These are phyloP conservation scores for Pyrenula aspistea DNA, from an alignment of 495 filamentous ascomycete species.

Conservation along the genomic window DNA sequence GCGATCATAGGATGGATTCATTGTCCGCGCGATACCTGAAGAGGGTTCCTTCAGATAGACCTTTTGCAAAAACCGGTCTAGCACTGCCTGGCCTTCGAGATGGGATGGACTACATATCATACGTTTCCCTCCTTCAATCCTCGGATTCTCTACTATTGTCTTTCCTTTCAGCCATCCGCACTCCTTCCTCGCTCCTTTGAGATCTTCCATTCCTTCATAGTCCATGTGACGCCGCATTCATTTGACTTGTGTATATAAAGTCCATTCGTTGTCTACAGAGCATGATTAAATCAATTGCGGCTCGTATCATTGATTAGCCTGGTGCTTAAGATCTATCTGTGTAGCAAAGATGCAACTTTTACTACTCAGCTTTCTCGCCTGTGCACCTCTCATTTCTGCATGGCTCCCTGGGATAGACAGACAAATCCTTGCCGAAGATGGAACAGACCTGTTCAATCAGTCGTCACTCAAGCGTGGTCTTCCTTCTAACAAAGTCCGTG, in stretches of 20 bases:
- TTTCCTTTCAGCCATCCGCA: background rate
- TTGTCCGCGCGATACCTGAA: background rate
- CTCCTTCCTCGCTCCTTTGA: background rate
- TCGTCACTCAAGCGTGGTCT: slow-evolving; percentile 6
- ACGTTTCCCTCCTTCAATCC: background rate
- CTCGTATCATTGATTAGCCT: background rate
- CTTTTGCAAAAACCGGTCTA: background rate
- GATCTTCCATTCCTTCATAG: background rate
- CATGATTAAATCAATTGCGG: background rate
- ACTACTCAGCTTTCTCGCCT: background rate
- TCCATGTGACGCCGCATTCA: background rate
- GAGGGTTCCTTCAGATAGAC: background rate
- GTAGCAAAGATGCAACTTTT: background rate
- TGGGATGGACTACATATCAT: background rate
- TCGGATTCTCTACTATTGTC: background rate
- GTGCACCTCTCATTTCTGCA: slow-evolving; percentile 2
- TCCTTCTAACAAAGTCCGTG: slow-evolving; percentile 34
- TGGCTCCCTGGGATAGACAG: slow-evolving; percentile 23
- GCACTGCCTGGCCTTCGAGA: background rate
- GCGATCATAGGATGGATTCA: background rate
- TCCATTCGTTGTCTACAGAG: background rate
- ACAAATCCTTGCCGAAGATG: slow-evolving; percentile 13
- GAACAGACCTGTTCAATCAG: slow-evolving; percentile 17
- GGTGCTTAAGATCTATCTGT: background rate
- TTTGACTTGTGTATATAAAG: background rate